These are phyloP conservation scores for Periconia macrospinosa DNA, from an alignment of 2,329 filamentous ascomycete genomes.

Conservation along the genomic window DNA sequence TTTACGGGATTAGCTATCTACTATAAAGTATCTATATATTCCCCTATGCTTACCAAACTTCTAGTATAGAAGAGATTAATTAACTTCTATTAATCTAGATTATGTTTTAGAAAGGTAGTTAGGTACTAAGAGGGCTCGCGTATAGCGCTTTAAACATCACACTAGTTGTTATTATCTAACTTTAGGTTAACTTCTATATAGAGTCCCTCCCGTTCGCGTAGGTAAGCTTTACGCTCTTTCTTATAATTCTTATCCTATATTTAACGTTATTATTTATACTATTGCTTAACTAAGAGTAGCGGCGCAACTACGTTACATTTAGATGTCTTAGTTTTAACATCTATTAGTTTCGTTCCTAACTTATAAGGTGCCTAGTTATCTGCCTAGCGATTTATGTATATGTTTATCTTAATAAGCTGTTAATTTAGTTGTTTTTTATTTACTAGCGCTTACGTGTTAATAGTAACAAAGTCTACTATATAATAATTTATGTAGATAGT, in stretches of 20 bases:
- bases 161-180: no score
- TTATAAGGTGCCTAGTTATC: neutral
- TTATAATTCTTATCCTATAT: neutral
- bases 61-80: neutral
- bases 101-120: neutral
- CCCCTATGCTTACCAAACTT: neutral
- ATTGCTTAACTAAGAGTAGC: neutral
- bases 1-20: neutral
- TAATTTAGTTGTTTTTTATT: neutral
- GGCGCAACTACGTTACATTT: neutral
- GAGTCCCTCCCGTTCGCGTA: neutral
- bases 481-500: neutral
- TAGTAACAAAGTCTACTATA: neutral
- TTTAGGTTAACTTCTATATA: no score
- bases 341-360: neutral
- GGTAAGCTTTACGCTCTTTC: neutral
- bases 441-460: neutral
- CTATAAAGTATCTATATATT: neutral
- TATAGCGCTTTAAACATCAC: neutral
- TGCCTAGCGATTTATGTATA: neutral
- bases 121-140: neutral
- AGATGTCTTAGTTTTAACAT: neutral
- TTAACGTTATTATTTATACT: neutral
- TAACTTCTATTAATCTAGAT: neutral
- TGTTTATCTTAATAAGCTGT: neutral